These are phyloP conservation scores for Aspergillus pseudoviridinutans DNA, from an alignment of 2,329 filamentous ascomycete species.

Conservation along the genomic window DNA sequence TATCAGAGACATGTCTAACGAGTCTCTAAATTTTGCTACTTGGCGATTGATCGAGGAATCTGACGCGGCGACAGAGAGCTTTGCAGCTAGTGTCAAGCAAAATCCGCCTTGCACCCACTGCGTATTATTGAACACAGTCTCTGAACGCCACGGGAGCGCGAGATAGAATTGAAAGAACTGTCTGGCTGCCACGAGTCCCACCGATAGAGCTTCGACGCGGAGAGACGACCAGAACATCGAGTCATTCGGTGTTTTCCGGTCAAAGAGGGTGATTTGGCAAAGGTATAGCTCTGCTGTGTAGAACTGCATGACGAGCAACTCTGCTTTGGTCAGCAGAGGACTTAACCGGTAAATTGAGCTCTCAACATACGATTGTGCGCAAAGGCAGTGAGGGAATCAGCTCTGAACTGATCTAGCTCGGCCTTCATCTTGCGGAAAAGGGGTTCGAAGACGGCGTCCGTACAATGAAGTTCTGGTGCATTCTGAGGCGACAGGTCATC, in stretches of 20 bases:
- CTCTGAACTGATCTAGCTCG: no score
- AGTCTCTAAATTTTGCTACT: neutral
- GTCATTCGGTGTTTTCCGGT: conserved; percentile 10
- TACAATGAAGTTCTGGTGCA: no score
- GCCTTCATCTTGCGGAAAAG: no score
- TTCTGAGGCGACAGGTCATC: conserved; percentile 14
- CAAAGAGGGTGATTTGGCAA: conserved; percentile 35
- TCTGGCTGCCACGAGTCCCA: conserved; percentile 8
- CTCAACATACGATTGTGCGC: no score
- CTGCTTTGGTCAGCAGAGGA: conserved; percentile 24
- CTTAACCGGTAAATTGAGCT: neutral
- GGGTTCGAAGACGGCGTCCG: no score
- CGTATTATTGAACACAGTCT: conserved; percentile 36
- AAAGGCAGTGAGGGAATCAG: no score
- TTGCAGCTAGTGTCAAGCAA: conserved; percentile 9
- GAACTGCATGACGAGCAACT: conserved; percentile 36
- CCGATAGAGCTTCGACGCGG: conserved; percentile 9
- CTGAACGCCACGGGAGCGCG: conserved; percentile 31
- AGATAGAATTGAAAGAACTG: conserved; percentile 20
- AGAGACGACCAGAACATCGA: neutral
- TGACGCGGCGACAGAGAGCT: conserved; percentile 6
- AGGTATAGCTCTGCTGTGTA: conserved; percentile 38
- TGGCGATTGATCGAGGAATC: conserved; percentile 3
- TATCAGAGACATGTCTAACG: conserved; percentile 5
- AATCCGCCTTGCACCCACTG: conserved; percentile 42